Evolutionary conservation across 2,329 filamentous ascomycete species (phyloP), one percentile per base, ranked within the genome.

Genomic region (Colletotrichum siamense): DNA sequence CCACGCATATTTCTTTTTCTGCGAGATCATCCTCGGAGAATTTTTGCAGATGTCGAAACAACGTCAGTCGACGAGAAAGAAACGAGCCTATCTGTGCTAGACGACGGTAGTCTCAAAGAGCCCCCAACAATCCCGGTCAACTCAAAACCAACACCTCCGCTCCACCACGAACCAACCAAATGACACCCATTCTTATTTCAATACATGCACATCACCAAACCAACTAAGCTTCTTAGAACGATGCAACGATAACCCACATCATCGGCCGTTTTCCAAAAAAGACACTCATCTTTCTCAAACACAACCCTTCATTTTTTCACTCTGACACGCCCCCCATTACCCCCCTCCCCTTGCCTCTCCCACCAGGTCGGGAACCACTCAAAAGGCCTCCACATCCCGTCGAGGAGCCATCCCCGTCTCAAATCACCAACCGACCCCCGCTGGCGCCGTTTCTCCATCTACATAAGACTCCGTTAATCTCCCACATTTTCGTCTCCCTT

Each of bases 401-500:
- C 69, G 28, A 55, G n/a, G 69, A 67, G 10, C 69, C 28, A 75
- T 75, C 69, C 72, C 72, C 28, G 68, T 30, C 72, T 61, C 22
- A 49, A 22, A 62, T 62, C 49, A 32, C 28, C 16, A 44, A 52
- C 59, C 22, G 55, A 18, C 52, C 30, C 62, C 62, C 32, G 34
- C 30, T 39, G 30, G 44, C 61, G 32, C 62, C 36, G 34, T 70
- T 63, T 70, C 68, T 52, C 36, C 44, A 69, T 76, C 18, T 61
- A 74, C 49, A 32, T 16, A 39, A 73, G 26, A 76, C 74, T 65
- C 74, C 65, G 64, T 63, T 69, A 69, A 74, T 74, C 49, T 69
- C 73, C 59, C 68, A 39, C 52, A 61, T 34, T 39, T 57, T 69
- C 30, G 24, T 44, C 62, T 64, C 62, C 57, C 57, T 62, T 26